Evolutionary conservation across 306 rosid genomes (phyloP), one percentile per base, ranked within the genome.

Genomic region (Arachis stenosperma): DNA sequence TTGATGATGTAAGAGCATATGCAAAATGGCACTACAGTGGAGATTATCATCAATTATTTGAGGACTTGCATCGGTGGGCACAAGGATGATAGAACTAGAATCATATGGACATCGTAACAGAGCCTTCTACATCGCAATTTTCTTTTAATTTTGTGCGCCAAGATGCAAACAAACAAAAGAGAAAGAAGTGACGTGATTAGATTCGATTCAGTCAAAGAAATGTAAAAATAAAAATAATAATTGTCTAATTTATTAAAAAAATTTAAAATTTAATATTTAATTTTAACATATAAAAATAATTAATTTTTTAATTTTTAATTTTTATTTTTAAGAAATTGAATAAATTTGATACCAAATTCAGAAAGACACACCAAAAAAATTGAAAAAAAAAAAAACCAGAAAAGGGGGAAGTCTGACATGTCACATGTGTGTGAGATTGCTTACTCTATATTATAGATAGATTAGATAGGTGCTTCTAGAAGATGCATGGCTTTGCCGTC

Each of bases 1-100:
- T 61, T 57, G 59, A 17, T 78, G 83, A 74, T 39, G 86, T 78
- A 78, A 78, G 86, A 51, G 78, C 80, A 29, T 74, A 74, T 68
- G 79, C 59, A 82, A 82, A 50, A 29, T 12, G 7, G 27, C 0
- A 0, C 40, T 78, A 74, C 61, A 42, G 7, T 40, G 7, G 5
- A 42, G 46, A 33, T 33, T 33, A 33, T 33, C 37, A 33, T 33
- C 37, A 33, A 50, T 62, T 63, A 46, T 73, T 5, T 9, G 67
- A 30, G 43, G 64, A 1, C 0, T 7, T 33, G 37, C 4, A 33
- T 33, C 2, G 37, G 37, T 22, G 27, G 37, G 37, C 37, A 33
- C 37, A 33, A 33, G 37, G 42, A 56, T 14, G 48, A 56, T 14
- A n/a, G 29, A 22, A 42, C 37, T 7, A 40, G 74, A 47, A 48